phyloP scores from a whole-genome alignment of 257 asterid genomes.

The Nicotiana attenuata region DNA sequence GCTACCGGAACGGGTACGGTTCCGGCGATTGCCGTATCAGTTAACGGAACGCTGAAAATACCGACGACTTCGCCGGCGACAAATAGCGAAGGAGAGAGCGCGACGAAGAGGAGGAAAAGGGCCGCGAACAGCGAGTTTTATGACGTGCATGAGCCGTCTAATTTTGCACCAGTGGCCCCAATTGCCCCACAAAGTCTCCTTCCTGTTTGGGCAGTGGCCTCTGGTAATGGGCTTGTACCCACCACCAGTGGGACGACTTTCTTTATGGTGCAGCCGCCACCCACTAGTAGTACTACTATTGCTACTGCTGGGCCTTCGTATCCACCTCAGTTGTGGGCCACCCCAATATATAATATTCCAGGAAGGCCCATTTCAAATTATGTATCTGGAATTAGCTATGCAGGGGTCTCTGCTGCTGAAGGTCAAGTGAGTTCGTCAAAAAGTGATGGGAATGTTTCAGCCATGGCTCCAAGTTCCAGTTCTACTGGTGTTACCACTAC shows the following conservation, averaged over 20 bases:
- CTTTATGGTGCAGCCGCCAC: conserved; percentile 54
- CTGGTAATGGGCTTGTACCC: conserved; percentile 18
- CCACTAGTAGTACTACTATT: conserved; percentile 15
- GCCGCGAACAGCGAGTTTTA: conserved; percentile 44
- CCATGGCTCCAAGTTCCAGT: conserved; percentile 38
- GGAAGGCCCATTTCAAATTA: conserved; percentile 46
- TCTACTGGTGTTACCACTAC: conserved; percentile 15
- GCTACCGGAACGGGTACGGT: conserved; percentile 80
- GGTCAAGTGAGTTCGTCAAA: conserved; percentile 5
- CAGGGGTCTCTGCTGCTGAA: conserved; percentile 9
- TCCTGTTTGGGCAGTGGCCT: conserved; percentile 50
- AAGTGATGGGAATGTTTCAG: conserved; percentile 16
- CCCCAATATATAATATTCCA: conserved; percentile 49
- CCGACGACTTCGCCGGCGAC: conserved; percentile 44
- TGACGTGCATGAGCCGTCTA: conserved; percentile 41
- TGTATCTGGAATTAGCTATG: conserved; percentile 25
- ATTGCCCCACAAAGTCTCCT: conserved; percentile 57
- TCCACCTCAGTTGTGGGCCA: conserved; percentile 76
- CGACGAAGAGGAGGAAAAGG: conserved; percentile 41
- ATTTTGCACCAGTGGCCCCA: conserved; percentile 63
- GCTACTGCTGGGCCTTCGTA: conserved; percentile 28
- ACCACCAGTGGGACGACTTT: conserved; percentile 39
- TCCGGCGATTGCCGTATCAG: conserved; percentile 79
- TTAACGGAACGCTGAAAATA: conserved; percentile 64
- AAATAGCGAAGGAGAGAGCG: conserved; percentile 23